These are phyloP conservation scores for Trichoderma sp. DNA, from an alignment of 2,329 filamentous ascomycete species.

Conservation along the genomic window DNA sequence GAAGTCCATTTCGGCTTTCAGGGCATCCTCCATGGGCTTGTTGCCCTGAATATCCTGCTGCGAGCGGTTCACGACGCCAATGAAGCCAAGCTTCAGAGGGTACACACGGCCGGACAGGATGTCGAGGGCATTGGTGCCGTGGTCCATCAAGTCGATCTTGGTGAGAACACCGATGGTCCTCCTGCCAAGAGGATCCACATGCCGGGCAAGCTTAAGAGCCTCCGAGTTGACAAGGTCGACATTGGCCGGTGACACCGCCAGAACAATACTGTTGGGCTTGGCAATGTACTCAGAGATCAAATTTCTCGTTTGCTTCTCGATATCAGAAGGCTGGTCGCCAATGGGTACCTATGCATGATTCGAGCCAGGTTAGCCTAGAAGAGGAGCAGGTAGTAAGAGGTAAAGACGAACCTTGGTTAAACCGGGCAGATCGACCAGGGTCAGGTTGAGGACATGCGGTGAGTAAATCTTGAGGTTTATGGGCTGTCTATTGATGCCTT, in stretches of 20 bases:
- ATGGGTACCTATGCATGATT: conserved; percentile 70
- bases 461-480: conserved; percentile 99
- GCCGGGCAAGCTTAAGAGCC: conserved; percentile 89
- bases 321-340: conserved; percentile 94
- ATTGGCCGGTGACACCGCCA: conserved; percentile 95
- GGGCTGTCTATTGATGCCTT: conserved; percentile 94
- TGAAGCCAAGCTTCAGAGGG: conserved; percentile 93
- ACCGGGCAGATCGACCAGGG: conserved; percentile 90
- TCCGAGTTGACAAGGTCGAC: conserved; percentile 99
- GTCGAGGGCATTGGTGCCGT: conserved; percentile 95
- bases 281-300: conserved; percentile 98
- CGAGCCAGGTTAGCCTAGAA: conserved; percentile 20
- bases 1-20: conserved; percentile 88
- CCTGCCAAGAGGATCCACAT: conserved; percentile 92
- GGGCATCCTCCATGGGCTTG: conserved; percentile 89
- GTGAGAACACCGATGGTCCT: conserved; percentile 96
- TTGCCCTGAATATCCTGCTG: conserved; percentile 97
- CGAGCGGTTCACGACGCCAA: conserved; percentile 95
- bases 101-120: conserved; percentile 97
- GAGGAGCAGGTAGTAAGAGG: background rate
- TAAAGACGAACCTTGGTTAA: conserved; percentile 72
- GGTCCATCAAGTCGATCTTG: conserved; percentile 97
- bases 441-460: conserved; percentile 92
- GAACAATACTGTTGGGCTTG: conserved; percentile 96
- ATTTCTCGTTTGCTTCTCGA: conserved; percentile 96